Evolutionary conservation across 805 yeast genomes (phyloP).

Genomic region (Saturnispora diversa): DNA sequence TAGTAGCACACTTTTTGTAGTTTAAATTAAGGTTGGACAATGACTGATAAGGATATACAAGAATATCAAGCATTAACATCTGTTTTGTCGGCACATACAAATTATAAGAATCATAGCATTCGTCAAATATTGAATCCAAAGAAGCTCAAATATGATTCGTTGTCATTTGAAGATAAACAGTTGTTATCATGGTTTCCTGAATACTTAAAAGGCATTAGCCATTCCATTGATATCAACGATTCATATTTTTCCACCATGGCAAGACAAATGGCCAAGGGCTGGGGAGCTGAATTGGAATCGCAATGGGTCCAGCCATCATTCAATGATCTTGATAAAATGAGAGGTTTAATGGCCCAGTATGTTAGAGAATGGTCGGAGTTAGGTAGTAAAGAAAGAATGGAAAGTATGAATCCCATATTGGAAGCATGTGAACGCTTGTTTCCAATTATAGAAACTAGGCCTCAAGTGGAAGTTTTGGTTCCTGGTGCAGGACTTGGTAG

Average conservation of each 20-base stretch:
- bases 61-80: conserved; percentile 28
- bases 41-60: conserved; percentile 17
- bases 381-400: conserved; percentile 39
- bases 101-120: conserved; percentile 32
- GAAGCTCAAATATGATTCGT: conserved; percentile 27
- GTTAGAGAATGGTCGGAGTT: conserved; percentile 55
- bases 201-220: conserved; percentile 34
- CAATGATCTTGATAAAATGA: conserved; percentile 48
- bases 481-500: conserved; percentile 66
- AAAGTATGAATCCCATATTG: conserved; percentile 34
- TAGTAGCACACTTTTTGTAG: too few relatives aligned
- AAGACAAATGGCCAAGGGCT: conserved; percentile 34
- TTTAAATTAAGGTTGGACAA: not conserved
- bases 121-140: conserved; percentile 28
- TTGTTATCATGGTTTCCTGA: conserved; percentile 44
- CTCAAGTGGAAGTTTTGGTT: conserved; percentile 37
- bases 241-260: conserved; percentile 39
- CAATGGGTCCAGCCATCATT: conserved; percentile 36
- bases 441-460: conserved; percentile 33
- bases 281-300: conserved; percentile 39
- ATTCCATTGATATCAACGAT: conserved; percentile 39
- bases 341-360: conserved; percentile 48
- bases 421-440: conserved; percentile 29
- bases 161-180: conserved; percentile 34
- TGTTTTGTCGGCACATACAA: conserved; percentile 26